These are phyloP conservation scores for Xylariaceae sp. DNA, from an alignment of 2,329 filamentous ascomycete genomes.

Conservation along the genomic window DNA sequence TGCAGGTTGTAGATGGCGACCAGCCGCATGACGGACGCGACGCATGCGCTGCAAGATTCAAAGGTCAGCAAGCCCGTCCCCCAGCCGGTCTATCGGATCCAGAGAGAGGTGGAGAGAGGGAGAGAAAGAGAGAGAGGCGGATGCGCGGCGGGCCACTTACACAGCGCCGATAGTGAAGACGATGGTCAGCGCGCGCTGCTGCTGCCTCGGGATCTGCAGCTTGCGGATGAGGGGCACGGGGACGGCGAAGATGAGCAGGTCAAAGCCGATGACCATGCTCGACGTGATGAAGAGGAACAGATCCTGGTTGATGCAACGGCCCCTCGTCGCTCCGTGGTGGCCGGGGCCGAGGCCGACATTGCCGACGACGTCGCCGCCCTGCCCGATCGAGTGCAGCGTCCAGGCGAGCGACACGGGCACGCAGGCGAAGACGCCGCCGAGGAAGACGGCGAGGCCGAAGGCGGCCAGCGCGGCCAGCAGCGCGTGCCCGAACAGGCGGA, in stretches of 20 bases:
- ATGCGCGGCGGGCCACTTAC: conserved; percentile 4
- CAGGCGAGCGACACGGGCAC: conserved; percentile 9
- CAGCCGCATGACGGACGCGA: conserved; percentile 12
- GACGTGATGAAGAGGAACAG: conserved; percentile 13
- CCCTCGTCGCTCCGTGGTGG: too few species aligned
- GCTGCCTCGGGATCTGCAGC: conserved; percentile 6
- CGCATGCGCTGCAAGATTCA: conserved; percentile 7
- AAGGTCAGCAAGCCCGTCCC: too few species aligned
- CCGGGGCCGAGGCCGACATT: too few species aligned
- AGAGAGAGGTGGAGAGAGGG: not conserved
- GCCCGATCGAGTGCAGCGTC: not conserved
- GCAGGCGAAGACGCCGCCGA: conserved; percentile 13
- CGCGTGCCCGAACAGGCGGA: conserved; percentile 3
- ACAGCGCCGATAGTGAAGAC: conserved; percentile 11
- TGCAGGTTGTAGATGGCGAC: conserved; percentile 5
- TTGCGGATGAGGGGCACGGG: conserved; percentile 7
- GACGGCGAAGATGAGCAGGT: conserved; percentile 10
- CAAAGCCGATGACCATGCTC: conserved; percentile 6
- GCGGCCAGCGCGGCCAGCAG: conserved; percentile 4
- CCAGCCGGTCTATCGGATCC: too few species aligned
- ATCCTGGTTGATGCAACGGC: conserved; percentile 6
- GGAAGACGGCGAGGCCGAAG: conserved; percentile 11
- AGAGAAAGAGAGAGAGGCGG: not conserved
- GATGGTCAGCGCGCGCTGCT: conserved; percentile 5
- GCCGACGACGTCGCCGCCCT: not conserved